These are phyloP conservation scores for Candida xyloterini DNA, from an alignment of 805 yeast species.

Conservation along the genomic window DNA sequence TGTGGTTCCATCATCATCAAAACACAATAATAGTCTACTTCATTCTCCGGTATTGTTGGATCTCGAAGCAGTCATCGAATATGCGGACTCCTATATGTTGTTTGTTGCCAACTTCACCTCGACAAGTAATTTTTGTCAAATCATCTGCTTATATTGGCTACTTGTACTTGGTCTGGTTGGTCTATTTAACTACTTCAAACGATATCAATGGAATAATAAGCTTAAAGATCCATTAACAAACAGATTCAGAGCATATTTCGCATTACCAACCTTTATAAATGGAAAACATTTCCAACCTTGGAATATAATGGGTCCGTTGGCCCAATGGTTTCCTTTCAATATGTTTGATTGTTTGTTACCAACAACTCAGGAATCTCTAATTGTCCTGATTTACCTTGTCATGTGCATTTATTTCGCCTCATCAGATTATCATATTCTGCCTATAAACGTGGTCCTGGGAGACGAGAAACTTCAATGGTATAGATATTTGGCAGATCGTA, in stretches of 20 bases:
- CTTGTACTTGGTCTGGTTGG: conserved; percentile 15
- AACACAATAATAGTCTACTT: conserved; percentile 1
- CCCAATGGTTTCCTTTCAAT: conserved; percentile 1
- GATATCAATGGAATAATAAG: conserved; percentile 5
- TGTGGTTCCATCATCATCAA: neutral
- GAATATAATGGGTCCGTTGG: conserved; percentile 16
- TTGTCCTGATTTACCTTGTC: conserved; percentile 16
- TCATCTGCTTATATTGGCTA: conserved; percentile 26
- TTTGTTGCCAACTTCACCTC: conserved; percentile 22
- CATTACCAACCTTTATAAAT: conserved; percentile 21
- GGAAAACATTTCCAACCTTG: conserved; percentile 25
- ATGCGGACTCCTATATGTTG: conserved; percentile 17
- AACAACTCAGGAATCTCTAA: conserved; percentile 25
- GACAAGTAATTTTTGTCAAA: conserved; percentile 14
- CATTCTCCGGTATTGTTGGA: conserved; percentile 20
- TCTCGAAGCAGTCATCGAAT: conserved; percentile 3
- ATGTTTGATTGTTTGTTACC: conserved; percentile 26
- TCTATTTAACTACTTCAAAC: conserved; percentile 17
- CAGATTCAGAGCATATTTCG: conserved; percentile 17
- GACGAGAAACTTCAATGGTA: conserved; percentile 25
- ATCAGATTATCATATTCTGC: conserved; percentile 15
- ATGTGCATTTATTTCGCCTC: conserved; percentile 11
- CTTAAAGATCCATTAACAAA: conserved; percentile 11
- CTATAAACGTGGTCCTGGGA: conserved; percentile 18
- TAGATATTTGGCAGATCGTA: conserved; percentile 53